Conservation (phyloP, 177 flowering plant genomes). For the Telopea speciosissima region DNA sequence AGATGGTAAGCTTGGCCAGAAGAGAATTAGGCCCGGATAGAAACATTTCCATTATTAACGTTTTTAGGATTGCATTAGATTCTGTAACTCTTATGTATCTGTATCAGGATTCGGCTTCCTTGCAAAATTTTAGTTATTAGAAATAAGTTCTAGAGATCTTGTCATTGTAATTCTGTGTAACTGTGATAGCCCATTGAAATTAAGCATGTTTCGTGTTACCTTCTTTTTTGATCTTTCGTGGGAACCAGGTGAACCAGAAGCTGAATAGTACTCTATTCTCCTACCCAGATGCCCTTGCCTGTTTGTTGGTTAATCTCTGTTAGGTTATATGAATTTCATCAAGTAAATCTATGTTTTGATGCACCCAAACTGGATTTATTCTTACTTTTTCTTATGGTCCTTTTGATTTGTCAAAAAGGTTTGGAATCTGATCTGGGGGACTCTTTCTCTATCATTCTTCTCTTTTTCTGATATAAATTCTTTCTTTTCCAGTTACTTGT, state of each 20-base stretch:
- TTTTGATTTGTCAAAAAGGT: conserved; percentile 6
- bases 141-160: conserved; percentile 5
- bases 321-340: background rate
- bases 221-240: background rate
- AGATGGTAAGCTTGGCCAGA: conserved; percentile 42
- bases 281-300: background rate
- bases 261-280: background rate
- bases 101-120: background rate
- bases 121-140: background rate
- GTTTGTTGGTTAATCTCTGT: background rate
- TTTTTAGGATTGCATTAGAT: background rate
- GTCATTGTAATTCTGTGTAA: conserved; percentile 14
- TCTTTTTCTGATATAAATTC: conserved; percentile 15
- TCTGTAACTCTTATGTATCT: conserved; percentile 12
- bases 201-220: conserved; percentile 2
- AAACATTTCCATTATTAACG: background rate
- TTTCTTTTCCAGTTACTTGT: conserved; percentile 1
- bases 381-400: background rate
- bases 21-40: conserved; percentile 41
- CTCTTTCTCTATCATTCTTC: conserved; percentile 1
- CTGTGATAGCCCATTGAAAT: conserved; percentile 9
- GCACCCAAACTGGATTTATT: conserved; percentile 1
- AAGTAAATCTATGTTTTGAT: background rate
- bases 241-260: background rate
- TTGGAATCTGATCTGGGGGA: conserved; percentile 16